These are phyloP conservation scores for Aureobasidium musti DNA, from an alignment of 2,329 filamentous ascomycete species.

Conservation along the genomic window DNA sequence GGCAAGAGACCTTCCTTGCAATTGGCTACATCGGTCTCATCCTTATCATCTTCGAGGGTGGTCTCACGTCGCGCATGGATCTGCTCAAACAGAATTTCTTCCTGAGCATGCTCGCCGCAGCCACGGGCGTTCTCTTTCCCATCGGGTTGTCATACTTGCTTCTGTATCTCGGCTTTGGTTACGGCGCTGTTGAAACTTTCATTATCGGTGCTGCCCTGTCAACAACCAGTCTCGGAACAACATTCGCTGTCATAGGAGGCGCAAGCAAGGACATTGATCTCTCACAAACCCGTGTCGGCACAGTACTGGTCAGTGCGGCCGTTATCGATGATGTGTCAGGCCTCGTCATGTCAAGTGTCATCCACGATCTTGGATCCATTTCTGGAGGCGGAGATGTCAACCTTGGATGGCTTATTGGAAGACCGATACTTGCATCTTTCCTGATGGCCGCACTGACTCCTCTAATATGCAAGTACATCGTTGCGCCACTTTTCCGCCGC, in stretches of 20 bases:
- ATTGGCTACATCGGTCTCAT: slow-evolving; percentile 54
- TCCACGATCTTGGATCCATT: slow-evolving; percentile 36
- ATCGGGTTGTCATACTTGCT: slow-evolving; percentile 51
- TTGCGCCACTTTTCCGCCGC: slow-evolving; percentile 40
- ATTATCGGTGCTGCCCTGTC: slow-evolving; percentile 40
- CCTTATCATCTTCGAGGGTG: slow-evolving; percentile 56
- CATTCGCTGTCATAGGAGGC: slow-evolving; percentile 42
- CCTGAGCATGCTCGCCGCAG: slow-evolving; percentile 47
- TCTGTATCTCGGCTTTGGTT: slow-evolving; percentile 49
- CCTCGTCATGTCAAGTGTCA: slow-evolving; percentile 47
- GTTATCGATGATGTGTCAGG: slow-evolving; percentile 53
- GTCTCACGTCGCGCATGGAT: slow-evolving; percentile 51
- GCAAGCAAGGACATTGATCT: slow-evolving; percentile 45
- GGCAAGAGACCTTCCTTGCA: slow-evolving; percentile 52
- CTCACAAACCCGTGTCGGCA: slow-evolving; percentile 48
- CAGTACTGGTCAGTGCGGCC: slow-evolving; percentile 51
- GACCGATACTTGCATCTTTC: slow-evolving; percentile 38
- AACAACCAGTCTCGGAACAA: slow-evolving; percentile 41
- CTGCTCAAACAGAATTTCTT: slow-evolving; percentile 51
- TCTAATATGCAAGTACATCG: slow-evolving; percentile 41
- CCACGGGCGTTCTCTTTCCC: slow-evolving; percentile 51
- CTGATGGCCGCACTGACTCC: slow-evolving; percentile 33
- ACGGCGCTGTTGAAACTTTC: slow-evolving; percentile 36
- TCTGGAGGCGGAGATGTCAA: slow-evolving; percentile 30
- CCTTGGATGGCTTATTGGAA: slow-evolving; percentile 37